Conservation (phyloP, 1,139 yeast genomes). For the Blastobotrys serpentis region DNA sequence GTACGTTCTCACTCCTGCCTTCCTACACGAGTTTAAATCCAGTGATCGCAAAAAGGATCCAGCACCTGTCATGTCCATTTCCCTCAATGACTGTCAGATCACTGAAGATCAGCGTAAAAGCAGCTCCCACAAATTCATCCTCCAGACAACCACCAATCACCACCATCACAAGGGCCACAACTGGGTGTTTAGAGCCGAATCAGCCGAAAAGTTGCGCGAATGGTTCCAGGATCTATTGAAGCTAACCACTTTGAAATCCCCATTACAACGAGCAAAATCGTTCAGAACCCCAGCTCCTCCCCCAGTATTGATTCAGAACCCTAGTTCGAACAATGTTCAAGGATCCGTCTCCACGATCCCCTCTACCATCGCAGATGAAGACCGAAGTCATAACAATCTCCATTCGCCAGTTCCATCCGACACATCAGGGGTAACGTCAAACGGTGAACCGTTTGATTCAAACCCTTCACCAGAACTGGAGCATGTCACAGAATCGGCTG, state of each 20-base stretch:
- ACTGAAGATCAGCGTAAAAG: slow-evolving; percentile 65
- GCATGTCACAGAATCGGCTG: slow-evolving; percentile 11
- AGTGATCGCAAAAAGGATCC: slow-evolving; percentile 80
- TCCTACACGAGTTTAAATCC: slow-evolving; percentile 85
- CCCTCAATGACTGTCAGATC: slow-evolving; percentile 76
- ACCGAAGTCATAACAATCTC: not conserved
- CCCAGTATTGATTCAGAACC: not conserved
- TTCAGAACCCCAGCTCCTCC: slow-evolving; percentile 5
- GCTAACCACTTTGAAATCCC: slow-evolving; percentile 58
- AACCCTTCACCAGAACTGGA: slow-evolving; percentile 17
- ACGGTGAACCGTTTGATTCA: slow-evolving; percentile 32
- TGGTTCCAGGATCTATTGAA: slow-evolving; percentile 81
- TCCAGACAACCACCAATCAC: slow-evolving; percentile 59
- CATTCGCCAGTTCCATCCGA: slow-evolving; percentile 32
- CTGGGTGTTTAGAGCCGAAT: slow-evolving; percentile 88
- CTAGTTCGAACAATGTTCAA: not conserved
- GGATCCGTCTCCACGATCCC: slow-evolving; percentile 7
- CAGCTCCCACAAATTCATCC: slow-evolving; percentile 76
- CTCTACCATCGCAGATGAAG: slow-evolving; percentile 4
- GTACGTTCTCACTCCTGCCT: slow-evolving; percentile 87
- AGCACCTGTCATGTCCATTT: slow-evolving; percentile 82
- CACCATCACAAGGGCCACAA: slow-evolving; percentile 80
- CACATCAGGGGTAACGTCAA: slow-evolving; percentile 35
- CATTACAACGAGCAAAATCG: slow-evolving; percentile 48
- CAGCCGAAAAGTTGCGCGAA: slow-evolving; percentile 70